phyloP scores from a whole-genome alignment of 345 rosid genomes.

The Hibiscus mutabilis region DNA sequence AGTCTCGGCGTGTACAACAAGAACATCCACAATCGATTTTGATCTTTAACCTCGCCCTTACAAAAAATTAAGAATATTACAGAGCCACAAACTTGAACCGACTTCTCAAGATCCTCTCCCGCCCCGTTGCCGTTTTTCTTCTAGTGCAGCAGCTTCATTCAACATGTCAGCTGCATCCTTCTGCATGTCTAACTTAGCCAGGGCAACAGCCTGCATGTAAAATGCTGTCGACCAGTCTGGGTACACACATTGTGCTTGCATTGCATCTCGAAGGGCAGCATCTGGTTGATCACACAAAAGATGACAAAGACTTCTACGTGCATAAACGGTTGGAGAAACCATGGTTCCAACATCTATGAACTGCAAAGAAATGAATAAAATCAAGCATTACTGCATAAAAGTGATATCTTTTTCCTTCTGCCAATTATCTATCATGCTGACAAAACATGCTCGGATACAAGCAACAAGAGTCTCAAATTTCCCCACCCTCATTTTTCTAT shows the following conservation, averaged over 20 bases:
- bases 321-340: conserved; percentile 82
- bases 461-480: neutral
- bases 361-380: conserved; percentile 27
- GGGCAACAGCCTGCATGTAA: conserved; percentile 85
- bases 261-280: conserved; percentile 87
- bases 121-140: conserved; percentile 50
- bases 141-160: conserved; percentile 63
- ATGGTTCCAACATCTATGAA: conserved; percentile 83
- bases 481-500: neutral
- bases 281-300: conserved; percentile 73
- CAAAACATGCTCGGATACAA: neutral
- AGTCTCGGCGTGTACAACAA: conserved; percentile 11
- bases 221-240: conserved; percentile 88
- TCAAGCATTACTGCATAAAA: neutral
- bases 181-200: conserved; percentile 75
- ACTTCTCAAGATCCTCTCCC: conserved; percentile 41
- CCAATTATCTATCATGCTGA: neutral
- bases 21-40: conserved; percentile 14
- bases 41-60: conserved; percentile 4
- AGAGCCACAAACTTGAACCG: conserved; percentile 24
- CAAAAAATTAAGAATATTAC: conserved; percentile 19
- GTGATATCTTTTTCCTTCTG: neutral
- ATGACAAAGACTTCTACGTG: conserved; percentile 69
- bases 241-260: conserved; percentile 87
- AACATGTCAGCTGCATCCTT: conserved; percentile 77